phyloP scores from a whole-genome alignment of 2,329 filamentous ascomycete species.

The Saccharata proteae region DNA sequence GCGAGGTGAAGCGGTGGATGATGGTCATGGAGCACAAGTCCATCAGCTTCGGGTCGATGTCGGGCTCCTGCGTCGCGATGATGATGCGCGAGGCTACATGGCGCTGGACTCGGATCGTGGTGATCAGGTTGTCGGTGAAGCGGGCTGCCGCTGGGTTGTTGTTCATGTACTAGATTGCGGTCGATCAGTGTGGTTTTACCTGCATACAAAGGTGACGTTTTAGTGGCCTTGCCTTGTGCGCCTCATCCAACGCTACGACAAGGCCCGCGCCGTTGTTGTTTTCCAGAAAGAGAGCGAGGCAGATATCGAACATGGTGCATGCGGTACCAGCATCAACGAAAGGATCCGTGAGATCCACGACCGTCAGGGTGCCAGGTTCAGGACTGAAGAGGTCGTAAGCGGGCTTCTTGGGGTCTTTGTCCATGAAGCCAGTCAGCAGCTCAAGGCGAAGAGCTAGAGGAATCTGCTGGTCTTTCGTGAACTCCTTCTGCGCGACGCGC shows the following conservation, averaged over 20 bases:
- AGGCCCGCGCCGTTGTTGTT: slow-evolving; percentile 33
- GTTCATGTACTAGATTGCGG: slow-evolving; percentile 44
- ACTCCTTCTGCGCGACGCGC: slow-evolving; percentile 22
- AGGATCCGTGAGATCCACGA: slow-evolving; percentile 62
- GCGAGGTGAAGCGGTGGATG: slow-evolving; percentile 59
- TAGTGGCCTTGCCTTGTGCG: slow-evolving; percentile 47
- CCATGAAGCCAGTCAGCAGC: slow-evolving; percentile 53
- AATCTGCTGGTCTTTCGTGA: slow-evolving; percentile 38
- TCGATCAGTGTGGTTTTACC: background rate
- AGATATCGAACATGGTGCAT: slow-evolving; percentile 62
- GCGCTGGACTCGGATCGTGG: slow-evolving; percentile 56
- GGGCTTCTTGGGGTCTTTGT: slow-evolving; percentile 12
- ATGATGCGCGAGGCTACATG: slow-evolving; percentile 56
- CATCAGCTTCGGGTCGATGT: slow-evolving; percentile 53
- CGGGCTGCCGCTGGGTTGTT: slow-evolving; percentile 36
- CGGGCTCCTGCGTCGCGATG: slow-evolving; percentile 68
- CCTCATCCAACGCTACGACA: slow-evolving; percentile 62
- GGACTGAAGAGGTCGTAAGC: slow-evolving; percentile 13
- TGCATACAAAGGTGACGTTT: too few relatives aligned
- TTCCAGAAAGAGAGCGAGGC: slow-evolving; percentile 53
- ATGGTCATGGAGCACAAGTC: slow-evolving; percentile 62
- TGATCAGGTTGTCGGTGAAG: slow-evolving; percentile 51
- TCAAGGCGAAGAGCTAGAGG: slow-evolving; percentile 50
- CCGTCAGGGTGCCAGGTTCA: slow-evolving; percentile 43
- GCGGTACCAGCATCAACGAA: slow-evolving; percentile 55